These are phyloP conservation scores for Rhynchospora pubera DNA, from an alignment of 176 grass and related monocot genomes.

Conservation along the genomic window DNA sequence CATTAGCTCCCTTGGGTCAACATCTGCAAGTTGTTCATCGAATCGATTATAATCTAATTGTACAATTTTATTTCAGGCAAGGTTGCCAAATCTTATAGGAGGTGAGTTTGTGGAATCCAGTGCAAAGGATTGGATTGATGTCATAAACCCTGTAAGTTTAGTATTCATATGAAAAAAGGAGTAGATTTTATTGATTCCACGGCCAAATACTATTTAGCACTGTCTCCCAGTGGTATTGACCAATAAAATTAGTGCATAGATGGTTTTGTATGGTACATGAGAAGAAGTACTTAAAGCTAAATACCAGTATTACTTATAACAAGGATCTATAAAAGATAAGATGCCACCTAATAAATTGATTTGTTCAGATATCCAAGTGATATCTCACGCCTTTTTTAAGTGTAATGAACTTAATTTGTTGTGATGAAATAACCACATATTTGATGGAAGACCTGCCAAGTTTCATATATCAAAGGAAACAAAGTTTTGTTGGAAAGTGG, in stretches of 20 bases:
- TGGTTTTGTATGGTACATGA: background rate
- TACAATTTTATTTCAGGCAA: slow-evolving; percentile 30
- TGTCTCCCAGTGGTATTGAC: too few relatives aligned
- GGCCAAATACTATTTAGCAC: too few relatives aligned
- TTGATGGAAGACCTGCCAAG: background rate
- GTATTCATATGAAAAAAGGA: too few relatives aligned
- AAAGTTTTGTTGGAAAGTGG: background rate
- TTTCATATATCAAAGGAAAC: background rate
- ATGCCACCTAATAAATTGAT: background rate
- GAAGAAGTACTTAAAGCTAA: background rate
- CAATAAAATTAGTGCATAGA: background rate
- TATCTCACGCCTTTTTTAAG: background rate
- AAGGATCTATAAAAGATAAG: background rate
- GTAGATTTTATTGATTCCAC: too few relatives aligned
- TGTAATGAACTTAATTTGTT: background rate
- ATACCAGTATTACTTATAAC: too few relatives aligned
- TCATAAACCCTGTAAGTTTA: slow-evolving; percentile 69
- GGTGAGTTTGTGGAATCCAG: slow-evolving; percentile 77
- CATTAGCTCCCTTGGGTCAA: background rate
- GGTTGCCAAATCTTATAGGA: slow-evolving; percentile 74
- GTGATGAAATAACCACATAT: background rate
- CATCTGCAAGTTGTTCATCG: background rate
- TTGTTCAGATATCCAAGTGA: background rate
- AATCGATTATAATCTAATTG: background rate
- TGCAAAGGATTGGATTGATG: slow-evolving; percentile 56